These are phyloP conservation scores for Pluteus cervinus DNA, from an alignment of 768 basidiomycete genomes.

Conservation along the genomic window DNA sequence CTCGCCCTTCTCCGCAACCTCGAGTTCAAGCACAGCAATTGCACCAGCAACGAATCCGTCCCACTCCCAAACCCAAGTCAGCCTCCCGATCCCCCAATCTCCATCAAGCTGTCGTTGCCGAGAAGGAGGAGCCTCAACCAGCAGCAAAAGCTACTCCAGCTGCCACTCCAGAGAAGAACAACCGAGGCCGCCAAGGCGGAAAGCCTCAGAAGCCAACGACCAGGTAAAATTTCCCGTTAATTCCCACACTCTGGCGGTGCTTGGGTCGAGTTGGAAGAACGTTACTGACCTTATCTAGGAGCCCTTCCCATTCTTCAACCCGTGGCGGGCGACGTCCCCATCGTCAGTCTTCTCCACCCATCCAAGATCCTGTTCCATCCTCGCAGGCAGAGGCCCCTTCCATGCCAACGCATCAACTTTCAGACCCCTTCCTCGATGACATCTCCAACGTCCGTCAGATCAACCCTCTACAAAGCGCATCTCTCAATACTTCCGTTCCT, in stretches of 20 bases:
- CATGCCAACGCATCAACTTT: constrained; percentile 31
- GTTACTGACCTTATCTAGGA: constrained; percentile 24
- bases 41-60: constrained; percentile 4
- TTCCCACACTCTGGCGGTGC: constrained; percentile 1
- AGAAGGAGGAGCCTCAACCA: constrained; percentile 17
- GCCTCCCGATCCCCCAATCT: neutral
- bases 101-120: constrained; percentile 14
- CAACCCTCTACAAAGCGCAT: constrained; percentile 6
- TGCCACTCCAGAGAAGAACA: constrained; percentile 24
- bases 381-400: constrained; percentile 62
- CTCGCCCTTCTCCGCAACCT: constrained; percentile 5
- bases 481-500: constrained; percentile 13
- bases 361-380: constrained; percentile 27
- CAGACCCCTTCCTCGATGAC: constrained; percentile 36
- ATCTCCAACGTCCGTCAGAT: constrained; percentile 12
- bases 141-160: constrained; percentile 18
- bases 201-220: constrained; percentile 25
- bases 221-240: constrained; percentile 15
- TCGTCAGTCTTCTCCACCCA: constrained; percentile 62
- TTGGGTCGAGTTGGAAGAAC: constrained; percentile 1
- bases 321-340: constrained; percentile 41
- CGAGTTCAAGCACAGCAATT: constrained; percentile 4
- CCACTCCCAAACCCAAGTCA: constrained; percentile 4
- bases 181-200: constrained; percentile 20
- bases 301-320: constrained; percentile 35